Conservation (phyloP, 768 basidiomycete genomes). For the Clitopilus hobsonii region DNA sequence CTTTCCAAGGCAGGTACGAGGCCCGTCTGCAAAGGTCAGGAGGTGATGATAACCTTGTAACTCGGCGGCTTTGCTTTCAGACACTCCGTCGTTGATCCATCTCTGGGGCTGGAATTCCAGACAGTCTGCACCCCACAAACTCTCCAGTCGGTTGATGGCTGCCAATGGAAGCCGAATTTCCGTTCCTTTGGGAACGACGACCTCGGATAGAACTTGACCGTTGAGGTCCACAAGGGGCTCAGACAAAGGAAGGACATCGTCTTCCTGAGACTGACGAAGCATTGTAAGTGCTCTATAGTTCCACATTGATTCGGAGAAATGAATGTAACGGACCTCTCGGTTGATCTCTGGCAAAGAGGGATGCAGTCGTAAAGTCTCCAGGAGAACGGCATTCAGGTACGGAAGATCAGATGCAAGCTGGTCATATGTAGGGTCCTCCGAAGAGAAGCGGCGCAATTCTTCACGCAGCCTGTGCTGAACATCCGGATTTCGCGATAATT, state of each 20-base stretch:
- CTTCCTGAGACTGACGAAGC: too few species aligned
- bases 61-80: constrained; percentile 17
- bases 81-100: constrained; percentile 28
- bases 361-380: constrained; percentile 37
- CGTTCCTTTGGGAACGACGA: constrained; percentile 34
- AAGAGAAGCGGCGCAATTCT: constrained; percentile 17
- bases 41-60: constrained; percentile 34
- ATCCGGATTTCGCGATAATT: constrained; percentile 24
- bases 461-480: constrained; percentile 25
- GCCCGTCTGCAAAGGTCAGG: constrained; percentile 41
- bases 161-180: constrained; percentile 31
- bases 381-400: constrained; percentile 24
- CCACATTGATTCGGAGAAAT: background rate
- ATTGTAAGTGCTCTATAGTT: constrained; percentile 16
- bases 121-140: constrained; percentile 42
- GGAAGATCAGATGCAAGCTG: constrained; percentile 8
- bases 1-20: constrained; percentile 38
- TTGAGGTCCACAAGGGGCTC: constrained; percentile 21
- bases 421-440: constrained; percentile 8
- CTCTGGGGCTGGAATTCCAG: constrained; percentile 37
- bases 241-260: constrained; percentile 34
- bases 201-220: constrained; percentile 21
- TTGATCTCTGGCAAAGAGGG: constrained; percentile 23
- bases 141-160: constrained; percentile 34
- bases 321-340: constrained; percentile 2